These are phyloP conservation scores for Arbutus unedo DNA, from an alignment of 148 eudicot species.

Conservation along the genomic window DNA sequence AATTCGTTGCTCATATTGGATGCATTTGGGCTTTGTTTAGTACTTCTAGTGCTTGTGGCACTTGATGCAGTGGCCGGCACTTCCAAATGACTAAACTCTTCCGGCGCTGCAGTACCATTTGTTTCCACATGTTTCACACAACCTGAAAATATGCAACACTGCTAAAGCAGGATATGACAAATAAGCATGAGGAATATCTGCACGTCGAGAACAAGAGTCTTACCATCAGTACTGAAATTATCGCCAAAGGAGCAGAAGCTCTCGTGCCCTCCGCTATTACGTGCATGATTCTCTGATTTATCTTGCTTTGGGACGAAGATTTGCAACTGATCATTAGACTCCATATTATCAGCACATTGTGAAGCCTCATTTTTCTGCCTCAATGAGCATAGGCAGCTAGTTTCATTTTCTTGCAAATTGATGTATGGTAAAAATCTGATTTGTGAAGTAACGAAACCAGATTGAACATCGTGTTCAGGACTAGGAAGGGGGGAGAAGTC, in stretches of 20 bases:
- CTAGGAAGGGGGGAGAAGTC: slow-evolving; percentile 15
- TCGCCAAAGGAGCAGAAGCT: not conserved
- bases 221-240: slow-evolving; percentile 22
- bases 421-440: slow-evolving; percentile 14
- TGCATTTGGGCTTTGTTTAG: slow-evolving; percentile 12
- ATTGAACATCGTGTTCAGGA: slow-evolving; percentile 6
- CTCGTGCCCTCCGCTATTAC: not conserved
- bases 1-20: slow-evolving; percentile 8
- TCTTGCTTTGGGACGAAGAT: not conserved
- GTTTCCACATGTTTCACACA: not conserved
- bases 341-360: slow-evolving; percentile 6
- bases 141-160: slow-evolving; percentile 17
- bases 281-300: not conserved
- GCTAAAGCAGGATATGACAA: not conserved
- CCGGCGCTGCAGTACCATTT: not conserved
- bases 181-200: not conserved
- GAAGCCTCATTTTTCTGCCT: slow-evolving; percentile 10
- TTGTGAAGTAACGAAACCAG: slow-evolving; percentile 3
- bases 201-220: not conserved
- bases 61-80: slow-evolving; percentile 6
- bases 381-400: not conserved
- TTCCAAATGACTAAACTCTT: slow-evolving; percentile 7
- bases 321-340: slow-evolving; percentile 9
- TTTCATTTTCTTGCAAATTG: not conserved
- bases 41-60: not conserved